Evolutionary conservation across 1,284 basidiomycete genomes (phyloP).

Genomic region (Cutaneotrichosporon cavernicola): DNA sequence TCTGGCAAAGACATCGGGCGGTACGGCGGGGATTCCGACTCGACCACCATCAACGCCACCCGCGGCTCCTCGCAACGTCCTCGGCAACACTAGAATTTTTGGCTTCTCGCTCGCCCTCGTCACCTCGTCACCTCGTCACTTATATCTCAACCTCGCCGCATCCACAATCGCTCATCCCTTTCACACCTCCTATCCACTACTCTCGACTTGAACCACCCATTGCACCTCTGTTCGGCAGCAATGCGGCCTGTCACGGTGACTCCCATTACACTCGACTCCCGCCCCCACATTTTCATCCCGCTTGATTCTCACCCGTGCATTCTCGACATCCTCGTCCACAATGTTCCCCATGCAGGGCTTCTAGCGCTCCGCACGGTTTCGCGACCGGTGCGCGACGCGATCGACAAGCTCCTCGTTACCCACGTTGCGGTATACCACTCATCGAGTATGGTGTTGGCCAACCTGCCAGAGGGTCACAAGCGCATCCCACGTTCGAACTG

Average conservation of each 20-base stretch:
- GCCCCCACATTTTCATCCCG: neutral
- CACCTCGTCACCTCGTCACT: no score
- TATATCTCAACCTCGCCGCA: no score
- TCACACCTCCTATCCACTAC: neutral
- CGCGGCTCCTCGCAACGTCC: no score
- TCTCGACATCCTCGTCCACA: slow-evolving; percentile 5
- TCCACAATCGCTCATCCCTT: neutral
- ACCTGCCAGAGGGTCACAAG: neutral
- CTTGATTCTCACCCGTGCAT: slow-evolving; percentile 12
- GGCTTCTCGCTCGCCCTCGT: no score
- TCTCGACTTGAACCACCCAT: neutral
- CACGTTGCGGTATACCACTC: neutral
- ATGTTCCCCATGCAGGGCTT: slow-evolving; percentile 4
- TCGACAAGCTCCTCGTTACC: slow-evolving; percentile 1
- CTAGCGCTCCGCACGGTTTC: slow-evolving; percentile 9
- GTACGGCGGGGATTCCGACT: no score
- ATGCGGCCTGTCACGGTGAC: neutral
- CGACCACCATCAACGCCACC: no score
- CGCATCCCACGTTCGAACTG: neutral
- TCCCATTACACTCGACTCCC: neutral
- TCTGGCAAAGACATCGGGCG: no score
- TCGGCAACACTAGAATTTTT: no score
- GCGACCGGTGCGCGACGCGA: neutral
- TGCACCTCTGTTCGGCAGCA: neutral
- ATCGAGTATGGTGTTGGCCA: neutral